A percentile compares a stretch with the other conserved stretches of the same genome.
Evolutionary conservation across 768 basidiomycete genomes (phyloP).

Genomic region (Coprinopsis sp.): DNA sequence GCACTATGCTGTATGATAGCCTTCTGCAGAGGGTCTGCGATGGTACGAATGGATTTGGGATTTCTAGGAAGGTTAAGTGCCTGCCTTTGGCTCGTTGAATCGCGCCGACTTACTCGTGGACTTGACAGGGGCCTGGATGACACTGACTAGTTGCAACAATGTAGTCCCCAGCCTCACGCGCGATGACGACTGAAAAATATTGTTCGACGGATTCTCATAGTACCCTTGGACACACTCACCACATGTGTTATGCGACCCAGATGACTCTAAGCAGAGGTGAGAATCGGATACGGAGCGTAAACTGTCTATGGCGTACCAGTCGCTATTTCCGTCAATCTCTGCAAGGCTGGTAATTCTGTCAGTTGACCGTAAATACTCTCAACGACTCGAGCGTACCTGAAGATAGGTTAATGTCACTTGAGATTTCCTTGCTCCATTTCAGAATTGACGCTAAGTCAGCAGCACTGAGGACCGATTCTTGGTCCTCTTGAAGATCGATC

Average conservation of each 20-base stretch:
- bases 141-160: conserved; percentile 63
- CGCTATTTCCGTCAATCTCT: conserved; percentile 67
- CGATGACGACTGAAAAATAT: conserved; percentile 50
- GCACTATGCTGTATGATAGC: conserved; percentile 64
- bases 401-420: conserved; percentile 65
- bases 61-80: conserved; percentile 35
- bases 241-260: conserved; percentile 61
- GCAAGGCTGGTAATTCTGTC: conserved; percentile 48
- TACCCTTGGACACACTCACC: conserved; percentile 25
- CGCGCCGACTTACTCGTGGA: conserved; percentile 53
- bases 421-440: conserved; percentile 72
- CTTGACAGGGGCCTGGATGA: conserved; percentile 56
- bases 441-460: conserved; percentile 64
- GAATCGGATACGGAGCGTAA: conserved; percentile 2
- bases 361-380: too few relatives aligned
- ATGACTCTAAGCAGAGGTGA: conserved; percentile 42
- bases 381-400: too few relatives aligned
- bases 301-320: conserved; percentile 38
- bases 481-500: conserved; percentile 40
- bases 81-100: background rate
- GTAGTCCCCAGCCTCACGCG: conserved; percentile 67
- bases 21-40: conserved; percentile 58
- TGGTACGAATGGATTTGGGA: conserved; percentile 52
- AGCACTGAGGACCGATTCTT: conserved; percentile 54
- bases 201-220: background rate